Evolutionary conservation across 2,329 filamentous ascomycete species (phyloP).

Genomic region (Penicillium sp.): DNA sequence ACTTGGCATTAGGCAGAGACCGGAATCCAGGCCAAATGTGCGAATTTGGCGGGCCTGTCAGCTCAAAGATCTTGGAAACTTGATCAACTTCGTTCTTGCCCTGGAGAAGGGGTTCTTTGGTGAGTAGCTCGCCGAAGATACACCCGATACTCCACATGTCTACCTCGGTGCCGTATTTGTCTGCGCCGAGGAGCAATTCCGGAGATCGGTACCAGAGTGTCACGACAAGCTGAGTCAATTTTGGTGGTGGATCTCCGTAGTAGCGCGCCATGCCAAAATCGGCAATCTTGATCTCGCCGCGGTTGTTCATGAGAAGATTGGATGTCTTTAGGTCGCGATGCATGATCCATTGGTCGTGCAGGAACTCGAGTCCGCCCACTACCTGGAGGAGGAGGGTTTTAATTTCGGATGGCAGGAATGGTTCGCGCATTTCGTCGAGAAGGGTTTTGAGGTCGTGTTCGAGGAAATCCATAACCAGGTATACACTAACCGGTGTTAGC

Average conservation of each 20-base stretch:
- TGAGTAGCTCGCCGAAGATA: constrained; percentile 89
- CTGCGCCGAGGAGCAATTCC: constrained; percentile 80
- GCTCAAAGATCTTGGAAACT: constrained; percentile 80
- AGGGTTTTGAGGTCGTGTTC: constrained; percentile 95
- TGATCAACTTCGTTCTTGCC: constrained; percentile 93
- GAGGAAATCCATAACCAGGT: constrained; percentile 94
- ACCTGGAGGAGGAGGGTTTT: constrained; percentile 89
- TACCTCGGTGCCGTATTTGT: constrained; percentile 71
- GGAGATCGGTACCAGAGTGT: constrained; percentile 96
- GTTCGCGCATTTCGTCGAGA: constrained; percentile 90
- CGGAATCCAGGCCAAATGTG: constrained; percentile 84
- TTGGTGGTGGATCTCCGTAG: constrained; percentile 73
- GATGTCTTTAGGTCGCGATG: constrained; percentile 93
- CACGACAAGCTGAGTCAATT: constrained; percentile 88
- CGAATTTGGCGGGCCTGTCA: constrained; percentile 83
- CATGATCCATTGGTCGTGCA: constrained; percentile 88
- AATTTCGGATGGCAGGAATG: constrained; percentile 87
- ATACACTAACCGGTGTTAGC: constrained; percentile 60
- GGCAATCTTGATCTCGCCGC: constrained; percentile 89
- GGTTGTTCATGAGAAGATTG: constrained; percentile 92
- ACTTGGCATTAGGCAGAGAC: constrained; percentile 80
- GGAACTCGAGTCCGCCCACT: constrained; percentile 74
- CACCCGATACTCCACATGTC: constrained; percentile 98
- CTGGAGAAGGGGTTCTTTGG: constrained; percentile 77
- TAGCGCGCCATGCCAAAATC: constrained; percentile 98